Evolutionary conservation across 192 early-diverging fungal genomes (phyloP).

Genomic region (Gigaspora rosea): DNA sequence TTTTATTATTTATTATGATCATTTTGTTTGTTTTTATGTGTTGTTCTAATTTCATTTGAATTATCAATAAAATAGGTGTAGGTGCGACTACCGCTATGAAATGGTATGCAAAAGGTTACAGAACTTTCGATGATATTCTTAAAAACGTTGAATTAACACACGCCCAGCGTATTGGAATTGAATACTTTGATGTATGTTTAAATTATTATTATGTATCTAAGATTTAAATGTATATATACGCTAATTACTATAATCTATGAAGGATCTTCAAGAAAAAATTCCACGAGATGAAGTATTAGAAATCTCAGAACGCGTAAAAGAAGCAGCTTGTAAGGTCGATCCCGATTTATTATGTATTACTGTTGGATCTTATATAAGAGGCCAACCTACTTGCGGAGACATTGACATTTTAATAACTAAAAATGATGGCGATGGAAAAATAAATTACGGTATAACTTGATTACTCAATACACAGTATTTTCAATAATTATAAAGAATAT

Average conservation of each 20-base stretch:
- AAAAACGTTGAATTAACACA: constrained; percentile 8
- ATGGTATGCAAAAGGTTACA: constrained; percentile 10
- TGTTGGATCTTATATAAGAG: constrained; percentile 1
- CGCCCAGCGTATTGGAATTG: not conserved
- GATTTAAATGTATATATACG: not conserved
- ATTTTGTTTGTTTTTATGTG: not conserved
- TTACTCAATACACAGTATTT: not conserved
- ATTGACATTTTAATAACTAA: constrained; percentile 11
- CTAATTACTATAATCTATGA: not conserved
- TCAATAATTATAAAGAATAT: not conserved
- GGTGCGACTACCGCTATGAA: not conserved
- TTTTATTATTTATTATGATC: not conserved
- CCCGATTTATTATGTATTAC: not conserved
- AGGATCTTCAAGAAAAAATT: not conserved
- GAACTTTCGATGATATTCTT: constrained; percentile 5
- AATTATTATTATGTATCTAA: not conserved
- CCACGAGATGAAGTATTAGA: constrained; percentile 6
- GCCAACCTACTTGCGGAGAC: not conserved
- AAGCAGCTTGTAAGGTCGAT: not conserved
- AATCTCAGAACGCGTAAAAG: constrained; percentile 1
- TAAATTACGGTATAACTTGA: not conserved
- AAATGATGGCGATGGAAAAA: not conserved
- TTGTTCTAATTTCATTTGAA: not conserved
- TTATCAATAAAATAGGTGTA: not conserved
- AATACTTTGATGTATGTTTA: constrained; percentile 2